These are phyloP conservation scores for Fusarium palustre DNA, from an alignment of 2,329 filamentous ascomycete species.

Conservation along the genomic window DNA sequence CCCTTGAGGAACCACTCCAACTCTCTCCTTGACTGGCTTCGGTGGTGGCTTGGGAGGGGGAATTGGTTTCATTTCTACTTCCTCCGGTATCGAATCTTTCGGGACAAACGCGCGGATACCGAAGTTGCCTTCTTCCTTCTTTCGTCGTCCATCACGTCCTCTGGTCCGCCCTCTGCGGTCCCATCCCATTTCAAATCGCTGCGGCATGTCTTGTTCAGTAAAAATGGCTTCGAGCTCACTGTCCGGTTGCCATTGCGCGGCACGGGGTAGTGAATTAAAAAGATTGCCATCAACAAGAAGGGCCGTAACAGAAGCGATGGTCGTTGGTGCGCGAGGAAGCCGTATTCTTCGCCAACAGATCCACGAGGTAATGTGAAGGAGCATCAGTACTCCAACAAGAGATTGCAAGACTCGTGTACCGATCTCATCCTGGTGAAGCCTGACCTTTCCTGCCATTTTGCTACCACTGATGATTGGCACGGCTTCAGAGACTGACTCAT, in stretches of 20 bases:
- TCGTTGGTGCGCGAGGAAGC: conserved; percentile 50
- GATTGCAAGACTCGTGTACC: conserved; percentile 52
- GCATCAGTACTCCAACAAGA: conserved; percentile 48
- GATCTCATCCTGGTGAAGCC: conserved; percentile 48
- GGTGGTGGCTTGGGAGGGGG: conserved; percentile 30
- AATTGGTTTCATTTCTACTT: conserved; percentile 43
- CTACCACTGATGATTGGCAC: conserved; percentile 41
- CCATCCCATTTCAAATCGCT: conserved; percentile 41
- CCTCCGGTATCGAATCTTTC: conserved; percentile 35
- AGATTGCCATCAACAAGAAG: conserved; percentile 55
- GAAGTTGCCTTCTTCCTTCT: conserved; percentile 36
- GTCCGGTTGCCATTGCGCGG: conserved; percentile 44
- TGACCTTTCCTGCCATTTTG: conserved; percentile 28
- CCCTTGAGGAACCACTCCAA: conserved; percentile 40
- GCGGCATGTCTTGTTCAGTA: conserved; percentile 19
- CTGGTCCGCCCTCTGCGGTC: conserved; percentile 18
- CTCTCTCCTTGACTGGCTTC: conserved; percentile 23
- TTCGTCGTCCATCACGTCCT: conserved; percentile 29
- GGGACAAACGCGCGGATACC: conserved; percentile 37
- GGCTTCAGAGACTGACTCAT: conserved; percentile 40
- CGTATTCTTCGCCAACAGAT: conserved; percentile 41
- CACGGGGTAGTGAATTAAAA: conserved; percentile 42
- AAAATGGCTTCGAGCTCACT: conserved; percentile 36
- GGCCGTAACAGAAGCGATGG: conserved; percentile 53
- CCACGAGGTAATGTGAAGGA: conserved; percentile 48